phyloP scores from a whole-genome alignment of 2,329 filamentous ascomycete species.

The Fusarium continuum region DNA sequence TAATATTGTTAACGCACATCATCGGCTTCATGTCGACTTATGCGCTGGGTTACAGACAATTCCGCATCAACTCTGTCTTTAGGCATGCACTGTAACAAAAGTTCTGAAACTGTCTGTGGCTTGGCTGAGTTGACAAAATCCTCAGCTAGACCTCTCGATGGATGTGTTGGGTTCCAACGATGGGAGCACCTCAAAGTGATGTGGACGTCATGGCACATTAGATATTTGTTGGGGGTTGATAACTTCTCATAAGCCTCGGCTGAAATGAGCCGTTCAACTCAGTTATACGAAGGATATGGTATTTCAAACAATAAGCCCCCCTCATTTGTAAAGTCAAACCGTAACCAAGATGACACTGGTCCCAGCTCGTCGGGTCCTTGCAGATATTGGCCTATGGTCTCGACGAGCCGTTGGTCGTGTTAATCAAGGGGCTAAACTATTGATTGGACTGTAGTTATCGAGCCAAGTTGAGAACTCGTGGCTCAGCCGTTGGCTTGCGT shows the following conservation, averaged over 20 bases:
- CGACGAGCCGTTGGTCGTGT: background rate
- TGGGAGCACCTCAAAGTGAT: conserved; percentile 14
- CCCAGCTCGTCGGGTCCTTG: conserved; percentile 23
- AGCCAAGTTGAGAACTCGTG: conserved; percentile 6
- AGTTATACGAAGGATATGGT: background rate
- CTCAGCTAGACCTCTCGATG: background rate
- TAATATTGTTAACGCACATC: conserved; percentile 1
- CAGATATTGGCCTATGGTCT: background rate
- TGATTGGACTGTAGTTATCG: conserved; percentile 1
- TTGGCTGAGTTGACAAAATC: conserved; percentile 8
- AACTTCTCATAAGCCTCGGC: background rate
- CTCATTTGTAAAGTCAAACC: conserved; percentile 7
- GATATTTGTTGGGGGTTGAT: background rate
- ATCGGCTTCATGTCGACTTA: background rate
- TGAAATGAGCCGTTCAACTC: background rate
- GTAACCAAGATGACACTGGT: conserved; percentile 10
- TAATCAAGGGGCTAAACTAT: background rate
- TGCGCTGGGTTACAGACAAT: background rate
- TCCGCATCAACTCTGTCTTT: conserved; percentile 1
- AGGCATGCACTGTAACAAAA: conserved; percentile 10
- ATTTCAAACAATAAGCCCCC: background rate
- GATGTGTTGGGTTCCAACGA: conserved; percentile 30
- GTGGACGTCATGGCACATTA: conserved; percentile 3
- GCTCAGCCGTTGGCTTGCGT: conserved; percentile 8
- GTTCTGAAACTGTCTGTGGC: conserved; percentile 20